These are phyloP conservation scores for Nadsonia commutata DNA, from an alignment of 1,139 yeast genomes.

Conservation along the genomic window DNA sequence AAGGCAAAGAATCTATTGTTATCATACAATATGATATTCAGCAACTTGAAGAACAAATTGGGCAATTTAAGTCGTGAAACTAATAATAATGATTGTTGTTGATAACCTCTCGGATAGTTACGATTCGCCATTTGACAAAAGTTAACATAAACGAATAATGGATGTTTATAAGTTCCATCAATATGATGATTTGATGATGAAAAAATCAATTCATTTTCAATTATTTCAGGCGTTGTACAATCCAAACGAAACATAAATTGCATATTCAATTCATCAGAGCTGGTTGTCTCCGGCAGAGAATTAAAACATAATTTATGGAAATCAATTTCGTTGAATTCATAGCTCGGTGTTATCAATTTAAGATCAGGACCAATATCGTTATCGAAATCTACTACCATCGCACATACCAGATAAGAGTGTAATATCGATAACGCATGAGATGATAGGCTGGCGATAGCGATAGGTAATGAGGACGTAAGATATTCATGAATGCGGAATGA, in stretches of 20 bases:
- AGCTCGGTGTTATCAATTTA: constrained; percentile 18
- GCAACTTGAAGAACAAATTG: constrained; percentile 15
- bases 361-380: constrained; percentile 23
- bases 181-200: constrained; percentile 1
- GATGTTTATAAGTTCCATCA: constrained; percentile 8
- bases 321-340: constrained; percentile 17
- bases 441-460: constrained; percentile 1
- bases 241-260: constrained; percentile 3
- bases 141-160: constrained; percentile 15
- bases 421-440: background rate
- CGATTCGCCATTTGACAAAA: constrained; percentile 15
- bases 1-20: constrained; percentile 5
- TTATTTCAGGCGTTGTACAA: constrained; percentile 1
- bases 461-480: constrained; percentile 1
- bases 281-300: constrained; percentile 18
- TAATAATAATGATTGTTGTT: constrained; percentile 19
- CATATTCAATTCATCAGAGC: constrained; percentile 3
- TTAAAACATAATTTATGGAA: constrained; percentile 19
- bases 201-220: background rate
- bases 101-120: constrained; percentile 14
- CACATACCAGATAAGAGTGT: constrained; percentile 17
- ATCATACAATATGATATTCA: constrained; percentile 10
- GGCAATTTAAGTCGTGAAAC: constrained; percentile 16
- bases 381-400: constrained; percentile 23
- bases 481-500: constrained; percentile 2